Percentiles rank a stretch among this genome's conserved stretches.
phyloP scores from a whole-genome alignment of 2,329 filamentous ascomycete genomes.

The Grosmannia serpens region DNA sequence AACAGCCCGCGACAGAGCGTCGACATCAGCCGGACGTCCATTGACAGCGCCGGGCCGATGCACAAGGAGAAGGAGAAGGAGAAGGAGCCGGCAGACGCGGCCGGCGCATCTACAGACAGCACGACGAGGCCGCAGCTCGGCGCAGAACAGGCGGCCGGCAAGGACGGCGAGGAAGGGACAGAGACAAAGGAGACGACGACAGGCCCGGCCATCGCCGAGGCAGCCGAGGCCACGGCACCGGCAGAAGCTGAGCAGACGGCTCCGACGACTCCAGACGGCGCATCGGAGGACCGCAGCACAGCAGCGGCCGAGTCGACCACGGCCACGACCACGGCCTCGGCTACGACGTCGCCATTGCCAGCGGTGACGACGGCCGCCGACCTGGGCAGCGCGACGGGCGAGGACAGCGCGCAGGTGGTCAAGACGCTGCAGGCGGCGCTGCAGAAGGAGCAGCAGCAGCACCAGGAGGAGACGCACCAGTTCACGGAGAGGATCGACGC shows the following conservation, averaged over 20 bases:
- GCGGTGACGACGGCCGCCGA: not conserved
- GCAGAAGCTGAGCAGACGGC: not conserved
- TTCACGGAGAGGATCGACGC: constrained; percentile 88
- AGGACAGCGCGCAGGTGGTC: constrained; percentile 22
- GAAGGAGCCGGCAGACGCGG: not conserved
- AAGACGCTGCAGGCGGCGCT: constrained; percentile 24
- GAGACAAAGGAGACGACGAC: not conserved
- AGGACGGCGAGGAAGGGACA: not conserved
- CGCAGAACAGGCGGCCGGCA: not conserved
- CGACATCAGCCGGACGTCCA: constrained; percentile 22
- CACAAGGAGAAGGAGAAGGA: not conserved
- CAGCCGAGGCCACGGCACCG: no score
- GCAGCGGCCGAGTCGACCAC: constrained; percentile 4
- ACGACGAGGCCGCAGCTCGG: not conserved
- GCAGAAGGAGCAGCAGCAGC: constrained; percentile 34
- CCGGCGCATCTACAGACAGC: constrained; percentile 11
- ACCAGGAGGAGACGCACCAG: constrained; percentile 71
- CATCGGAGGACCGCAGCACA: not conserved
- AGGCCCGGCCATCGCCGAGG: not conserved
- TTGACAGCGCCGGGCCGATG: constrained; percentile 14
- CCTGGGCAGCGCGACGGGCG: not conserved
- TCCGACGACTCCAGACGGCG: not conserved
- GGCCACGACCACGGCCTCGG: not conserved
- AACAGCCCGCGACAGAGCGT: constrained; percentile 32
- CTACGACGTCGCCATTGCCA: not conserved